phyloP scores from a whole-genome alignment of 345 rosid species.

The Clausena lansium region DNA sequence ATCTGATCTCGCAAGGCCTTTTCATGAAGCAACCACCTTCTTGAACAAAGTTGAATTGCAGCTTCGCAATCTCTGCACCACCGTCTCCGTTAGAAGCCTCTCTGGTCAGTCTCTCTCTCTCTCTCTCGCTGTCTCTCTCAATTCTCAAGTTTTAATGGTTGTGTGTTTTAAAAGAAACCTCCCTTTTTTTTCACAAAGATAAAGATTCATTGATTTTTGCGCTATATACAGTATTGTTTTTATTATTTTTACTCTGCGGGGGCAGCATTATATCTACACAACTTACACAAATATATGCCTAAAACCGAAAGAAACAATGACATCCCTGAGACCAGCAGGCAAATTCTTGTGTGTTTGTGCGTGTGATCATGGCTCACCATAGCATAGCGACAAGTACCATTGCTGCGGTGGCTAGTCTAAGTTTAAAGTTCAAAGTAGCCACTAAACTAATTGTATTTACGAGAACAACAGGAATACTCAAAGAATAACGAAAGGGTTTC shows the following conservation, averaged over 20 bases:
- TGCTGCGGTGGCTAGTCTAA: too few species aligned
- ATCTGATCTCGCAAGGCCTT: slow-evolving; percentile 87
- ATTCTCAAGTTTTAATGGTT: neutral
- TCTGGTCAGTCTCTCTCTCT: slow-evolving; percentile 44
- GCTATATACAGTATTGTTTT: slow-evolving; percentile 17
- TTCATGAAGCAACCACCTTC: slow-evolving; percentile 78
- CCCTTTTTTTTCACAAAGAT: slow-evolving; percentile 4
- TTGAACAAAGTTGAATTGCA: slow-evolving; percentile 82
- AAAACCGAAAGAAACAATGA: slow-evolving; percentile 9
- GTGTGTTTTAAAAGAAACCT: neutral
- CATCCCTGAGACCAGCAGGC: slow-evolving; percentile 18
- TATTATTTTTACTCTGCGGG: slow-evolving; percentile 9
- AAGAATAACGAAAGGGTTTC: slow-evolving; percentile 23
- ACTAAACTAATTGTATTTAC: slow-evolving; percentile 9
- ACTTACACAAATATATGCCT: slow-evolving; percentile 11
- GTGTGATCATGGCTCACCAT: slow-evolving; percentile 15
- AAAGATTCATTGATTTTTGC: slow-evolving; percentile 27
- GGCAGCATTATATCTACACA: slow-evolving; percentile 24
- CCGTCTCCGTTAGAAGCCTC: slow-evolving; percentile 44
- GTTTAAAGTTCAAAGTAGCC: slow-evolving; percentile 1
- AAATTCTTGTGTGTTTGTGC: slow-evolving; percentile 7
- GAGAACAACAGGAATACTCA: slow-evolving; percentile 14
- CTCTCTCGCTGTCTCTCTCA: slow-evolving; percentile 10
- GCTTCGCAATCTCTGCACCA: slow-evolving; percentile 76
- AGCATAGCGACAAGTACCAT: neutral